phyloP scores from a whole-genome alignment of 495 filamentous ascomycete genomes.

The Aspergillus carlsbadensis region DNA sequence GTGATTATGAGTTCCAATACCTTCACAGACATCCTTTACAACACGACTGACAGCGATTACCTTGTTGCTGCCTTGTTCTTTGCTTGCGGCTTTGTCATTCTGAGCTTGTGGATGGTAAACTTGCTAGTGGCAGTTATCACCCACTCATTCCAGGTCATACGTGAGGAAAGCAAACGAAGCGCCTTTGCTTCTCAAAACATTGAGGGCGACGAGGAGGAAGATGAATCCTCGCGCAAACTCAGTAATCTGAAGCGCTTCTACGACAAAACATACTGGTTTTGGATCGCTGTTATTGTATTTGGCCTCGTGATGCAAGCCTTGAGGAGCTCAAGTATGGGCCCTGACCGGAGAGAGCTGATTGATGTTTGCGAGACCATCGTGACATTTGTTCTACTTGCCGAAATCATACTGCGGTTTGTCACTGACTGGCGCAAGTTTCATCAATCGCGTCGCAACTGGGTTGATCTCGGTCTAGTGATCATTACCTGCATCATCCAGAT shows the following conservation, averaged over 20 bases:
- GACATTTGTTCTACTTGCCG: constrained; percentile 73
- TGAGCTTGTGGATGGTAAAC: constrained; percentile 96
- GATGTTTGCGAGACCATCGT: constrained; percentile 71
- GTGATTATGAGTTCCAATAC: constrained; percentile 98
- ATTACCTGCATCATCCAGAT: constrained; percentile 84
- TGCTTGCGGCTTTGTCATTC: constrained; percentile 80
- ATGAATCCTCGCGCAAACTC: constrained; percentile 34
- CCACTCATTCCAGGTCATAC: constrained; percentile 96
- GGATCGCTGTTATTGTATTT: constrained; percentile 77
- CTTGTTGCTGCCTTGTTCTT: constrained; percentile 83
- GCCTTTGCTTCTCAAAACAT: constrained; percentile 82
- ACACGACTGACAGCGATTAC: constrained; percentile 87
- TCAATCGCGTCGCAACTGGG: constrained; percentile 65
- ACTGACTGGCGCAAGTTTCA: constrained; percentile 80
- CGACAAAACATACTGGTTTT: constrained; percentile 70
- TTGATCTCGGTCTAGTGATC: constrained; percentile 76
- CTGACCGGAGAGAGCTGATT: constrained; percentile 52
- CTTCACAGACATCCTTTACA: constrained; percentile 91
- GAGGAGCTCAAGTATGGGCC: constrained; percentile 71
- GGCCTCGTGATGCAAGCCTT: constrained; percentile 73
- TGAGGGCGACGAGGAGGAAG: constrained; percentile 37
- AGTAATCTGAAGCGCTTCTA: constrained; percentile 67
- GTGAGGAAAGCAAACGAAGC: constrained; percentile 91
- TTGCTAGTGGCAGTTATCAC: constrained; percentile 98
- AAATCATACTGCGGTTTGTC: constrained; percentile 78